Evolutionary conservation across 306 rosid genomes (phyloP), one percentile per base, ranked within the genome.

Genomic region (Quercus robur): DNA sequence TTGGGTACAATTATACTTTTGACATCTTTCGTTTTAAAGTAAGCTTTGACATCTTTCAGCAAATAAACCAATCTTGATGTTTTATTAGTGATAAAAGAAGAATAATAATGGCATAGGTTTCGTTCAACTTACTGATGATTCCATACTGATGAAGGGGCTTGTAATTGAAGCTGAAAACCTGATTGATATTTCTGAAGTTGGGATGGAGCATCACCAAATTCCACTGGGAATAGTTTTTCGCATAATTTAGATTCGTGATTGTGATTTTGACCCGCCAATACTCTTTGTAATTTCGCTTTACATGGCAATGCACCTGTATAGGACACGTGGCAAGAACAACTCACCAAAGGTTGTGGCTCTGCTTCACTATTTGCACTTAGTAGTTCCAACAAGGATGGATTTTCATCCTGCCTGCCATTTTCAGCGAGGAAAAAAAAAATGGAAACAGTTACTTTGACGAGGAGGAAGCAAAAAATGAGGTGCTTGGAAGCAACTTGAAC

Each of bases 221-320:
- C 98, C 98, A 94, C 10, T 85, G 85, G 13, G 98, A 86, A 72
- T 94, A 91, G 82, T 90, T 94, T 78, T 82, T 90, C 14, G 78
- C 84, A 54, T 90, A 86, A 81, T 94, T 91, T 4, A 82, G 75
- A 73, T 91, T 94, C 66, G 95, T 88, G 81, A 94, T 82, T 9
- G 98, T 87, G 64, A 94, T 87, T 89, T 91, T 94, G n/a, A 89
- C 89, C 33, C 97, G 49, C 98, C 97, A 93, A 52, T 91, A 92
- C 79, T 89, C 85, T 85, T 23, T 87, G 44, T 91, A 91, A 52
- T 90, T 94, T 76, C 86, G 86, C 52, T 94, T 91, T 71, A 94
- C 88, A 80, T 94, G 98, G 95, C 97, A 94, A 13, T 91, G 98
- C 54, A 91, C 85, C 68, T 88, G 83, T 75, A 91, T 87, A 21